Evolutionary conservation across 352 stramenopile species (phyloP), one percentile per base, ranked within the genome.

Genomic region (Pythium rhizo-oryzae): DNA sequence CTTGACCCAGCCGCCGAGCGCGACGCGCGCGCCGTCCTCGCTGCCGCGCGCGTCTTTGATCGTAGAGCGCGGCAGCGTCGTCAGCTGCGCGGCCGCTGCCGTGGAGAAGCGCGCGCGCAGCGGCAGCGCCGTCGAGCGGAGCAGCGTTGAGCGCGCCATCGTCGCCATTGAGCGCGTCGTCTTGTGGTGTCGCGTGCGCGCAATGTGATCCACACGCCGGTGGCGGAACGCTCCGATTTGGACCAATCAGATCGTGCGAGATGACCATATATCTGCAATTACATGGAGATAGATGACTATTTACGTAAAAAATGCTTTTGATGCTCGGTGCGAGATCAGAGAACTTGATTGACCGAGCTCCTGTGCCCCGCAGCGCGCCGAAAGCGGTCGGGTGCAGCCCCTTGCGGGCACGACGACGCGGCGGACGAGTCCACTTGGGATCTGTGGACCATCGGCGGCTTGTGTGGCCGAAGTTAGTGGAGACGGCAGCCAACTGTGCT

Each of bases 1-100:
- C 76, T 97, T 90, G 52, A 98, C 96, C 97, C 97, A 99, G 46
- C 97, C 97, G 23, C 74, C 81, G 19, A 92, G 69, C 30, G 75
- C 75, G 23, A 89, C 80, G 39, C 62, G 80, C 39, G 71, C 66
- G 58, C 82, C 82, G 59, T 73, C 76, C 25, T 65, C 62, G 8
- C 79, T 74, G 41, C 74, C 12, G 3, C 73, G 77, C 58, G 75
- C 82, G 5, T 84, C 72, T 8, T 75, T 80, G 69, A 90, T 86
- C 43, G 75, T 77, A 19, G 72, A 74, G 35, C 78, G 80, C 44
- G 41, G 55, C 28, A 71, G 21, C 44, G 7, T 6, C 41, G n/a
- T 33, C 49, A 4, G 47, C 19, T 62, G 33, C 47, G 65, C 65
- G 55, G 25, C 30, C 8, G 49, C n/a, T n/a, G 33, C 33, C 1